Evolutionary conservation across 768 basidiomycete genomes (phyloP).

Genomic region (Kwoniella dendrophila): DNA sequence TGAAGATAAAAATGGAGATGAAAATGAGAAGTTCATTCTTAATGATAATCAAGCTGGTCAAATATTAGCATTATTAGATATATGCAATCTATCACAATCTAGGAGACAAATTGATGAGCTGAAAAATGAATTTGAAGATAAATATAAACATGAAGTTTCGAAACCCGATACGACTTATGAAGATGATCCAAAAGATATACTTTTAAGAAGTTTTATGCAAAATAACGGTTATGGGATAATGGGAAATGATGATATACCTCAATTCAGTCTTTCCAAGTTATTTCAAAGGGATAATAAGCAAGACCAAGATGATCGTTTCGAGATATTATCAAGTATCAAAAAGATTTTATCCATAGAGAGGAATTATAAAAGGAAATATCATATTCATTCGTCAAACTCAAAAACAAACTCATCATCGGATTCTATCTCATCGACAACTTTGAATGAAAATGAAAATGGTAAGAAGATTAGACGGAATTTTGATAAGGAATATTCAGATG

Average conservation of each 20-base stretch:
- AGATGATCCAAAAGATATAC: too few relatives aligned
- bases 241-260: too few relatives aligned
- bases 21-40: too few relatives aligned
- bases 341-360: conserved; percentile 7
- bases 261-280: conserved; percentile 3
- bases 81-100: neutral
- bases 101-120: too few relatives aligned
- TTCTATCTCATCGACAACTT: neutral
- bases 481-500: neutral
- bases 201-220: too few relatives aligned
- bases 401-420: neutral
- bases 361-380: neutral
- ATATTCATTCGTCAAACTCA: neutral
- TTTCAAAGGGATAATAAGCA: too few relatives aligned
- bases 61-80: conserved; percentile 17
- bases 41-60: neutral
- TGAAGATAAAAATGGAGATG: too few relatives aligned
- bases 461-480: too few relatives aligned
- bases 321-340: neutral
- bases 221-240: too few relatives aligned
- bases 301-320: neutral
- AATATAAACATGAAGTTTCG: too few relatives aligned
- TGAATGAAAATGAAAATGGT: neutral
- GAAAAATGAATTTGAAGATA: too few relatives aligned
- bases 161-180: too few relatives aligned